These are phyloP conservation scores for Oligophagozyma castellii DNA, from an alignment of 1,139 yeast species.

Conservation along the genomic window DNA sequence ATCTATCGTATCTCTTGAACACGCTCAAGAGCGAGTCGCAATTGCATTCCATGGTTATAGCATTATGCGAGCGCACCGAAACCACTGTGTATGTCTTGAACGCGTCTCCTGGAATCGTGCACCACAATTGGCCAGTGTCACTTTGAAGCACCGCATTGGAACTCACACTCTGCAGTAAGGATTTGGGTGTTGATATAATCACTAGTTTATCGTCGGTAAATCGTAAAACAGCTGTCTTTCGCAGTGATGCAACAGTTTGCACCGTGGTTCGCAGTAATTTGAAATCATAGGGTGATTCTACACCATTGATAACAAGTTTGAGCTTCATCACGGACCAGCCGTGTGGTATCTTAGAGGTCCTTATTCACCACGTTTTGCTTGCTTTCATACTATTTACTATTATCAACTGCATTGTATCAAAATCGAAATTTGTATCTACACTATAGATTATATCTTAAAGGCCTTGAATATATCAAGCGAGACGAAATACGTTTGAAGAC, in stretches of 20 bases:
- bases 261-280: slow-evolving; percentile 21
- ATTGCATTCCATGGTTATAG: slow-evolving; percentile 22
- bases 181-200: slow-evolving; percentile 21
- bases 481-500: too few species aligned
- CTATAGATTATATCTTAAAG: too few species aligned
- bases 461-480: too few species aligned
- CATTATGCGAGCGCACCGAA: slow-evolving; percentile 18
- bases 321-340: too few species aligned
- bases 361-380: too few species aligned
- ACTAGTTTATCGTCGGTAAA: slow-evolving; percentile 19
- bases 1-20: slow-evolving; percentile 19
- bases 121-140: slow-evolving; percentile 24
- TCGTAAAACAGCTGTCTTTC: slow-evolving; percentile 21
- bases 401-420: too few species aligned
- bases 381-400: too few species aligned
- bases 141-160: slow-evolving; percentile 10
- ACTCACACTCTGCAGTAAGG: slow-evolving; percentile 4
- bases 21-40: slow-evolving; percentile 21
- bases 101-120: slow-evolving; percentile 23
- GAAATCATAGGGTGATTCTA: slow-evolving; percentile 21
- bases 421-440: too few species aligned
- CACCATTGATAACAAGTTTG: slow-evolving; percentile 19
- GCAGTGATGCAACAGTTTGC: slow-evolving; percentile 20
- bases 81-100: slow-evolving; percentile 17
- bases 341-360: too few species aligned